These are phyloP conservation scores for Protomyces macrosporus DNA, from an alignment of 1,139 yeast genomes.

Conservation along the genomic window DNA sequence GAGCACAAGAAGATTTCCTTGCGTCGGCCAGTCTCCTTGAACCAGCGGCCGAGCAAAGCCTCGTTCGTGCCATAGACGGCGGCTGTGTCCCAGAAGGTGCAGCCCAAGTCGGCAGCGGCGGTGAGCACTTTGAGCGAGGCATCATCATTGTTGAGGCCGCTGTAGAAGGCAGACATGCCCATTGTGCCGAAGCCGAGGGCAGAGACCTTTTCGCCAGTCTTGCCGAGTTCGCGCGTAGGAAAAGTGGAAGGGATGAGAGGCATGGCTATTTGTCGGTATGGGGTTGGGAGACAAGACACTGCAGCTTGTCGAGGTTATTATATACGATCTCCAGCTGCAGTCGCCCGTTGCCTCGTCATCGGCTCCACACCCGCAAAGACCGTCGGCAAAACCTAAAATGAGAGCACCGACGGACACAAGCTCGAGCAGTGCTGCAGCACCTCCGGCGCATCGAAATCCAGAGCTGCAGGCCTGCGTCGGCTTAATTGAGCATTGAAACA, in stretches of 20 bases:
- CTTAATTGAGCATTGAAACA: too few species aligned
- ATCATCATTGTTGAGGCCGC: slow-evolving; percentile 11
- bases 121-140: slow-evolving; percentile 10
- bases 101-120: slow-evolving; percentile 23
- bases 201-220: slow-evolving; percentile 7
- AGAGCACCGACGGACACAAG: too few species aligned
- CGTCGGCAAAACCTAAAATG: too few species aligned
- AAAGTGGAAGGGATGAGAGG: not conserved
- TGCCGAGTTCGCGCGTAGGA: slow-evolving; percentile 8
- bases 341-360: not conserved
- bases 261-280: not conserved
- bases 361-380: too few species aligned
- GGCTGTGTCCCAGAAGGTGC: slow-evolving; percentile 31
- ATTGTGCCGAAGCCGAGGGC: slow-evolving; percentile 26
- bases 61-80: slow-evolving; percentile 31
- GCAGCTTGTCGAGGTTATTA: not conserved
- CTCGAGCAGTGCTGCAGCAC: too few species aligned
- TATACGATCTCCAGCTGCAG: not conserved
- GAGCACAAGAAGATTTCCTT: slow-evolving; percentile 31
- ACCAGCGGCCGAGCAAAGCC: slow-evolving; percentile 32
- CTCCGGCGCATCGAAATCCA: too few species aligned
- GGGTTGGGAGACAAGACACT: not conserved
- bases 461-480: too few species aligned
- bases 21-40: slow-evolving; percentile 31
- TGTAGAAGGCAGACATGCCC: slow-evolving; percentile 26